Evolutionary conservation across 352 stramenopile genomes (phyloP).

Genomic region (Thraustochytrium sp.): DNA sequence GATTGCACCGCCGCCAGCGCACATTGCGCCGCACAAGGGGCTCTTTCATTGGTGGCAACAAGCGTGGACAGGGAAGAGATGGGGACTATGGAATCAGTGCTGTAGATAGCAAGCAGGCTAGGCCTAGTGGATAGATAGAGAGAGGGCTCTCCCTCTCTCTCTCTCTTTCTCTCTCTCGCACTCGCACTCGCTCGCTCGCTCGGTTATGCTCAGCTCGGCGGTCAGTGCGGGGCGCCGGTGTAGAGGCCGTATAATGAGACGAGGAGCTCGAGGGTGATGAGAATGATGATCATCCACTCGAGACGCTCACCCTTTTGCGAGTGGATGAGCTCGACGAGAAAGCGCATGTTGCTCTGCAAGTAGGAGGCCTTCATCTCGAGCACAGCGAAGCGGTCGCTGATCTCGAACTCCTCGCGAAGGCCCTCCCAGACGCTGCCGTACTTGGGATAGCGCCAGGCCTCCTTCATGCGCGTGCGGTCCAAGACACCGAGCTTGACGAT

Average conservation of each 20-base stretch:
- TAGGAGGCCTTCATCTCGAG: constrained; percentile 95
- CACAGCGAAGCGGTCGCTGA: constrained; percentile 87
- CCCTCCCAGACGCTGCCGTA: constrained; percentile 80
- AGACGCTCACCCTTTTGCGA: constrained; percentile 85
- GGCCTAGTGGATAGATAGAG: too few relatives aligned
- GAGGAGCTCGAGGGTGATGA: constrained; percentile 87
- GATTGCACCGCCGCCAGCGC: too few relatives aligned
- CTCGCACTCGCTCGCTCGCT: too few relatives aligned
- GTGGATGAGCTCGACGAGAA: constrained; percentile 94
- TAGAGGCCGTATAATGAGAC: constrained; percentile 73
- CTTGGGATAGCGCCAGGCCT: constrained; percentile 89
- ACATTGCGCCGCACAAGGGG: too few relatives aligned
- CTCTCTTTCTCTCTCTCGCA: too few relatives aligned
- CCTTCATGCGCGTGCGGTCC: constrained; percentile 77
- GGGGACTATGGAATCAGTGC: too few relatives aligned
- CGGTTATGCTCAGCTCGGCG: too few relatives aligned
- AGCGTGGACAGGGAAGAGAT: too few relatives aligned
- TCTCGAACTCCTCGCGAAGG: constrained; percentile 66
- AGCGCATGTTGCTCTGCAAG: constrained; percentile 97
- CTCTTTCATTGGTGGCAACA: too few relatives aligned
- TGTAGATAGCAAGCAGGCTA: too few relatives aligned
- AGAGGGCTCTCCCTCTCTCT: too few relatives aligned
- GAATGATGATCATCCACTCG: constrained; percentile 96
- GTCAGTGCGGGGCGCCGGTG: constrained; percentile 7
- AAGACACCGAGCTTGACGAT: constrained; percentile 92